Evolutionary conservation across 106 monocot species (phyloP).

Genomic region (Acanthochlamys bracteata): DNA sequence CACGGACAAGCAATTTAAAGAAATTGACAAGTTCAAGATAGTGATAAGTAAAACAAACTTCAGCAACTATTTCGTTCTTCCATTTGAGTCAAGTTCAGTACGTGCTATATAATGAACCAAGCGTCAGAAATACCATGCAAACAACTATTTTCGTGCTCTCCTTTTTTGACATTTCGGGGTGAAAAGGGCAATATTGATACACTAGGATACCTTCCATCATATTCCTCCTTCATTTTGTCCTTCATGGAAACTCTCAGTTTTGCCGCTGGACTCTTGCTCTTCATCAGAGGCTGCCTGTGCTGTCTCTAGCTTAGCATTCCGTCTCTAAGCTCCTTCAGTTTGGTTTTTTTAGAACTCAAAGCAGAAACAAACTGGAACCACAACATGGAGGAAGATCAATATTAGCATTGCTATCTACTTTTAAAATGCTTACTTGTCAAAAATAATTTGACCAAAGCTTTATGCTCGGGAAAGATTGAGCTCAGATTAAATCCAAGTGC

Average conservation of each 20-base stretch:
- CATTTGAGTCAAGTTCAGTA: too few relatives aligned
- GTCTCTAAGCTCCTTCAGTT: slow-evolving; percentile 73
- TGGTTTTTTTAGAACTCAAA: slow-evolving; percentile 84
- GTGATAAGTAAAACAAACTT: too few relatives aligned
- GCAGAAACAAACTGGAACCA: slow-evolving; percentile 59
- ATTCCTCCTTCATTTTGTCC: slow-evolving; percentile 35
- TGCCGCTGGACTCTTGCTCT: slow-evolving; percentile 46
- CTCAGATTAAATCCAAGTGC: too few relatives aligned
- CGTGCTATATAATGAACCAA: too few relatives aligned
- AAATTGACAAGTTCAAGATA: too few relatives aligned
- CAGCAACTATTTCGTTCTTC: too few relatives aligned
- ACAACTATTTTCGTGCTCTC: slow-evolving; percentile 11
- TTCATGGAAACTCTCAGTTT: slow-evolving; percentile 48
- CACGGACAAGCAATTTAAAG: too few relatives aligned
- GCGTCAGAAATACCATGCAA: not conserved
- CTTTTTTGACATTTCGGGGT: slow-evolving; percentile 25
- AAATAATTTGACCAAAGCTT: too few relatives aligned
- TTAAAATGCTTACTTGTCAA: too few relatives aligned
- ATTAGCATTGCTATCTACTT: not conserved
- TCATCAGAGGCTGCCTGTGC: slow-evolving; percentile 30
- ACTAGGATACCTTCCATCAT: slow-evolving; percentile 3
- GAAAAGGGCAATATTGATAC: slow-evolving; percentile 25
- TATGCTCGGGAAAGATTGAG: too few relatives aligned
- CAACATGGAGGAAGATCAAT: not conserved
- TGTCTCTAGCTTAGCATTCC: slow-evolving; percentile 34